A percentile compares a stretch with the other conserved stretches of the same genome.
Conservation (phyloP, 768 basidiomycete genomes). For the Trametes cingulata region DNA sequence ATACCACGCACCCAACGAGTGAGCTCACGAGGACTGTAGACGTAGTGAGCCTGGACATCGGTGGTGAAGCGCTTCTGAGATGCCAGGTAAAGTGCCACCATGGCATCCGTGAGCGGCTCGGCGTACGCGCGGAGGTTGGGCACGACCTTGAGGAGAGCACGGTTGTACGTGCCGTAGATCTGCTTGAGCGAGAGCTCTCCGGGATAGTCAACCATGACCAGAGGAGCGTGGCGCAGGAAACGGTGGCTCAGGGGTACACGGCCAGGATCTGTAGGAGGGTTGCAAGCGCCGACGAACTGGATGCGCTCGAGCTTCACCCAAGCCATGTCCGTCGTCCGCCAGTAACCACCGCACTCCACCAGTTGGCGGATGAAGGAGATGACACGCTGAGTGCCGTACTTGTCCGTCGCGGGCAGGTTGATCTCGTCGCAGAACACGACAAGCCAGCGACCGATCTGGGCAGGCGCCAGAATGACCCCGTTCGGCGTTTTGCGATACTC, state of each 20-base stretch:
- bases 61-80: conserved; percentile 95
- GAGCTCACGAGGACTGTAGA: conserved; percentile 98
- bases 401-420: conserved; percentile 94
- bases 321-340: conserved; percentile 90
- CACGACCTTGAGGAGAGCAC: conserved; percentile 92
- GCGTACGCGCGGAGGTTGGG: conserved; percentile 92
- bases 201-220: conserved; percentile 99
- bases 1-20: conserved; percentile 97
- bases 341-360: conserved; percentile 93
- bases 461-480: conserved; percentile 92
- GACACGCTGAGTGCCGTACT: conserved; percentile 97
- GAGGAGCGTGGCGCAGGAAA: conserved; percentile 95
- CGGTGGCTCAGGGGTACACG: conserved; percentile 97
- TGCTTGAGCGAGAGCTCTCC: conserved; percentile 96
- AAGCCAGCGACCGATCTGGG: conserved; percentile 96
- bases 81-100: conserved; percentile 93
- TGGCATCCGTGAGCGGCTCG: conserved; percentile 93
- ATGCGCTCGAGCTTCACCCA: conserved; percentile 99
- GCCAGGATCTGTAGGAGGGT: conserved; percentile 98
- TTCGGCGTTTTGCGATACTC: conserved; percentile 99
- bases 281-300: conserved; percentile 99
- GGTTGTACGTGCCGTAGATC: conserved; percentile 97
- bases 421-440: conserved; percentile 99
- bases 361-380: conserved; percentile 98
- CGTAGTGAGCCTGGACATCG: conserved; percentile 97